Conservation (phyloP, 2,329 filamentous ascomycete genomes). For the Blastomyces silverae region DNA sequence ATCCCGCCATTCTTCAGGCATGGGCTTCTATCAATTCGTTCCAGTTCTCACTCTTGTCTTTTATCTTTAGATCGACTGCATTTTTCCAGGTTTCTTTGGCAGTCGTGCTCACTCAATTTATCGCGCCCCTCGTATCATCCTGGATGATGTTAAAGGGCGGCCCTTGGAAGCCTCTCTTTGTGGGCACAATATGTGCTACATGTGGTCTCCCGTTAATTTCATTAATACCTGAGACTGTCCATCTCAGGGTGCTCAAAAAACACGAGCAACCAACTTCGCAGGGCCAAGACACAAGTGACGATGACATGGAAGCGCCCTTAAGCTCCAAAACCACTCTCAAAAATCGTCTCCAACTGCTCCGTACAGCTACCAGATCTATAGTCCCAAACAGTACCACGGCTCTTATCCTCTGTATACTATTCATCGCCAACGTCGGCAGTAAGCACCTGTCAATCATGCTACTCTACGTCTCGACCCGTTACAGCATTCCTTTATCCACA, state of each 20-base stretch:
- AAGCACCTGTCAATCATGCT: conserved; percentile 44
- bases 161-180: conserved; percentile 38
- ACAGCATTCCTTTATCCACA: conserved; percentile 43
- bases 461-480: conserved; percentile 49
- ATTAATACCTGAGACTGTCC: conserved; percentile 38
- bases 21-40: not conserved
- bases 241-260: conserved; percentile 18
- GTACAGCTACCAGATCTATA: conserved; percentile 26
- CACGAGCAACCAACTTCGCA: not conserved
- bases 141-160: conserved; percentile 36
- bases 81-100: conserved; percentile 40
- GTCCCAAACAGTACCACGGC: conserved; percentile 38
- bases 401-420: conserved; percentile 42
- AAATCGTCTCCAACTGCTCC: conserved; percentile 6
- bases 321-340: not conserved
- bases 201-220: conserved; percentile 31
- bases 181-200: conserved; percentile 32
- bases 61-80: conserved; percentile 30
- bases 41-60: not conserved
- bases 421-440: conserved; percentile 45
- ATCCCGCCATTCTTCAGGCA: not conserved
- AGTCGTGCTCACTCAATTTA: conserved; percentile 37
- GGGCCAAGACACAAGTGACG: conserved; percentile 4
- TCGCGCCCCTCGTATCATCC: conserved; percentile 36
- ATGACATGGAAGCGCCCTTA: not conserved